These are phyloP conservation scores for Neophaeococcomyces aloes DNA, from an alignment of 2,329 filamentous ascomycete genomes.

Conservation along the genomic window DNA sequence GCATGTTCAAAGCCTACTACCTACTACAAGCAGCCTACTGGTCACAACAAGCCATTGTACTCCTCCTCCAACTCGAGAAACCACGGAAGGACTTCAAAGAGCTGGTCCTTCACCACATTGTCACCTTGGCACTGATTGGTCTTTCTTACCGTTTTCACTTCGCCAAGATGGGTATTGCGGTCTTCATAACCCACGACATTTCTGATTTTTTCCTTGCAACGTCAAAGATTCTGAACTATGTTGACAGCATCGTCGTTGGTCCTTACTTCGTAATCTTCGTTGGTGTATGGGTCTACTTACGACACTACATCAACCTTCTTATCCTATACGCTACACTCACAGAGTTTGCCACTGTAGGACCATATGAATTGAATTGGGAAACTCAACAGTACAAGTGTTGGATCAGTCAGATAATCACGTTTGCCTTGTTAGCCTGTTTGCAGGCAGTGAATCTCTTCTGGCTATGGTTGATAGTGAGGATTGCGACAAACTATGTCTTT, in stretches of 20 bases:
- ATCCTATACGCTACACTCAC: slow-evolving; percentile 27
- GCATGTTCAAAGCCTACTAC: slow-evolving; percentile 78
- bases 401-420: slow-evolving; percentile 26
- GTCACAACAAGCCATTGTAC: slow-evolving; percentile 76
- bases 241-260: slow-evolving; percentile 59
- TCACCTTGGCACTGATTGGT: slow-evolving; percentile 66
- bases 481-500: slow-evolving; percentile 24
- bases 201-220: slow-evolving; percentile 84
- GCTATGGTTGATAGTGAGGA: slow-evolving; percentile 25
- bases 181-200: slow-evolving; percentile 84
- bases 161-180: slow-evolving; percentile 76
- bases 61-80: slow-evolving; percentile 73
- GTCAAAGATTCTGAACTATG: slow-evolving; percentile 77
- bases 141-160: slow-evolving; percentile 86
- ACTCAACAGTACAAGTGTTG: slow-evolving; percentile 28
- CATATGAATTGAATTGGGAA: slow-evolving; percentile 28
- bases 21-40: slow-evolving; percentile 82
- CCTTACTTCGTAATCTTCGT: slow-evolving; percentile 75
- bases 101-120: slow-evolving; percentile 73
- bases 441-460: slow-evolving; percentile 28
- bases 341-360: slow-evolving; percentile 27
- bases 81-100: slow-evolving; percentile 84
- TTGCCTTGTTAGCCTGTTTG: slow-evolving; percentile 25
- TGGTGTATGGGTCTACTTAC: slow-evolving; percentile 69
- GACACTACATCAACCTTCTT: slow-evolving; percentile 50